Percentiles rank a stretch among this genome's conserved stretches.
Evolutionary conservation across 2,329 filamentous ascomycete genomes (phyloP).

Genomic region (Microcyclospora tardicrescens): DNA sequence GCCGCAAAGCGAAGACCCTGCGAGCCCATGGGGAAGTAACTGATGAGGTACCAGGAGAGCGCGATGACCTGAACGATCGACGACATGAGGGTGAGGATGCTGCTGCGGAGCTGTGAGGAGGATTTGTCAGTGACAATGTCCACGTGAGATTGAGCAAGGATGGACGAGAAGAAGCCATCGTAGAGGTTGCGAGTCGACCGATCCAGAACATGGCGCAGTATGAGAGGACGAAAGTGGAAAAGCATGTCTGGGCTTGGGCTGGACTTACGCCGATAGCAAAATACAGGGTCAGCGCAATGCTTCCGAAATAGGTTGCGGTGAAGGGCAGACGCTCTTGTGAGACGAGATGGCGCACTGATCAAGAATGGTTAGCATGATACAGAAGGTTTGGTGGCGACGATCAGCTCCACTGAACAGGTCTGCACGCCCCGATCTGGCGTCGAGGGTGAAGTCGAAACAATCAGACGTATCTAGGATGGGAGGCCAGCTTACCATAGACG

Average conservation of each 20-base stretch:
- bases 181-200: slow-evolving; percentile 5
- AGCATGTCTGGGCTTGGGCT: not conserved
- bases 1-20: slow-evolving; percentile 77
- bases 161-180: slow-evolving; percentile 8
- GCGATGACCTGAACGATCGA: slow-evolving; percentile 72
- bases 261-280: slow-evolving; percentile 83
- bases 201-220: not conserved
- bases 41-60: slow-evolving; percentile 85
- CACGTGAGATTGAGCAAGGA: not conserved
- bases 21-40: slow-evolving; percentile 95
- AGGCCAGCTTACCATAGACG: slow-evolving; percentile 46
- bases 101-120: slow-evolving; percentile 57
- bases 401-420: slow-evolving; percentile 2
- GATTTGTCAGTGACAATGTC: slow-evolving; percentile 5
- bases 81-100: slow-evolving; percentile 71
- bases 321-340: slow-evolving; percentile 81
- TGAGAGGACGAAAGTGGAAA: not conserved
- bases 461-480: not conserved
- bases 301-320: slow-evolving; percentile 88
- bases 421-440: slow-evolving; percentile 1
- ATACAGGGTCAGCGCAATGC: slow-evolving; percentile 77
- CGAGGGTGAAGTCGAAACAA: not conserved
- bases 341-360: slow-evolving; percentile 57
- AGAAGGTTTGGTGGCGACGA: slow-evolving; percentile 3
- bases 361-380: slow-evolving; percentile 8